These are phyloP conservation scores for Syzygium jambos DNA, from an alignment of 345 rosid genomes.

Conservation along the genomic window DNA sequence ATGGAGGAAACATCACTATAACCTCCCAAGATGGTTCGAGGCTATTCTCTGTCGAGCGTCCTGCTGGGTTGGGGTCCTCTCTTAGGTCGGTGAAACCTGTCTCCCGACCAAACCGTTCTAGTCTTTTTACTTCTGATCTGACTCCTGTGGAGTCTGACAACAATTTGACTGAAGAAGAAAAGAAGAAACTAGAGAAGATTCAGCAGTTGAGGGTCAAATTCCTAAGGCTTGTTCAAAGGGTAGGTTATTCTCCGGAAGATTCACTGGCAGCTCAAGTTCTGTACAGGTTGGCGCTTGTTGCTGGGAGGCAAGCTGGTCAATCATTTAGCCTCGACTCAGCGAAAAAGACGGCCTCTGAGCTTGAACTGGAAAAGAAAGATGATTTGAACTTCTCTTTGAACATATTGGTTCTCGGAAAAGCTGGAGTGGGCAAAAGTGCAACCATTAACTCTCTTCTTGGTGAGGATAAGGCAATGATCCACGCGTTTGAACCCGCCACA, in stretches of 20 bases:
- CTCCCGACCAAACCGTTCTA: conserved; percentile 45
- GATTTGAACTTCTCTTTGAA: conserved; percentile 61
- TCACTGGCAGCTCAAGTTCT: conserved; percentile 74
- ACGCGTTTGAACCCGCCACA: conserved; percentile 82
- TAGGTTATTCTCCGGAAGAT: conserved; percentile 78
- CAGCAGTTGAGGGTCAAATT: conserved; percentile 71
- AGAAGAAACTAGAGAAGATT: conserved; percentile 65
- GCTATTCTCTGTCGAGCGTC: conserved; percentile 86
- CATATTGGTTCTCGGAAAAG: conserved; percentile 82
- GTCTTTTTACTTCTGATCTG: conserved; percentile 41
- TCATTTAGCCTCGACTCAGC: conserved; percentile 75
- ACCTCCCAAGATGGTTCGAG: conserved; percentile 83
- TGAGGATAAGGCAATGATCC: conserved; percentile 48
- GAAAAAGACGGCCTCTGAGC: conserved; percentile 59
- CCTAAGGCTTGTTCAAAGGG: conserved; percentile 75
- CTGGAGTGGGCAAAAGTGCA: conserved; percentile 96
- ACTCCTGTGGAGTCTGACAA: conserved; percentile 35
- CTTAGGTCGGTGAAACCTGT: conserved; percentile 62
- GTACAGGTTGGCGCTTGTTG: conserved; percentile 61
- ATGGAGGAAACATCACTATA: conserved; percentile 49
- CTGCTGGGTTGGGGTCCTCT: conserved; percentile 89
- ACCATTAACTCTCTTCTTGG: conserved; percentile 85
- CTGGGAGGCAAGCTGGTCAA: conserved; percentile 68
- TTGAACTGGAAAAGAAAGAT: conserved; percentile 55
- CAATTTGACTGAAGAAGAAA: conserved; percentile 81